Evolutionary conservation across 108 stramenopile genomes (phyloP), one percentile per base, ranked within the genome.

Genomic region (Skeletonema tropicum): DNA sequence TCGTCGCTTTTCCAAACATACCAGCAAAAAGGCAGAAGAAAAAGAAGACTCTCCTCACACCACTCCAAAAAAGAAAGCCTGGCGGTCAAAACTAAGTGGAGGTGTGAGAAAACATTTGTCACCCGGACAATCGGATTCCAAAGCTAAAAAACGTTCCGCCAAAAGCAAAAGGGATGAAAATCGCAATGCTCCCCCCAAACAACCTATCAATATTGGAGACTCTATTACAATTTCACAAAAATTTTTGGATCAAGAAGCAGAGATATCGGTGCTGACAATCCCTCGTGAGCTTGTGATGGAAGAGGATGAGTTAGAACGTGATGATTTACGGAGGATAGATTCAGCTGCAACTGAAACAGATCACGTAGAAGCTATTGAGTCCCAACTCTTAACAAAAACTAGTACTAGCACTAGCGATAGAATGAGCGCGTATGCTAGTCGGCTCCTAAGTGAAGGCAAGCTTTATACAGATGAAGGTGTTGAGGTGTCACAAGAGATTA

Each of bases 191-290:
- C 32, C 26, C 3, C 26, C 65, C 13, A 29, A 19, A 15, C 49
- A 52, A 32, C 76, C 76, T 9, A 70, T 77, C 35, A 64, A 77
- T 31, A 60, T 77, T 3, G 76, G 76, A 17, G 76, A 77, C 49
- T 77, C 60, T 32, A 77, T 77, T 17, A 33, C 61, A 68, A 70
- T 77, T 33, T 64, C 69, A 13, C 76, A 77, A 33, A 39, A 77
- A 35, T 77, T 64, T 64, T 52, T 77, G 11, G 64, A 64, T 33
- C 63, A 77, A 21, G 49, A 30, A 5, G 61, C 25, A 26, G 75
- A 76, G 29, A 70, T 77, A 15, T 77, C 76, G 2, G 76, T 77
- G 1, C 11, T 77, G 36, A 77, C 76, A 12, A 25, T 77, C 13
- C 76, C 76, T 29, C 60, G 46, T 13, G 76, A 77, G 45, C 41